A percentile compares a stretch with the other conserved stretches of the same genome.
Conservation (phyloP, 208 protist species). For the Leishmania gerbilli region DNA sequence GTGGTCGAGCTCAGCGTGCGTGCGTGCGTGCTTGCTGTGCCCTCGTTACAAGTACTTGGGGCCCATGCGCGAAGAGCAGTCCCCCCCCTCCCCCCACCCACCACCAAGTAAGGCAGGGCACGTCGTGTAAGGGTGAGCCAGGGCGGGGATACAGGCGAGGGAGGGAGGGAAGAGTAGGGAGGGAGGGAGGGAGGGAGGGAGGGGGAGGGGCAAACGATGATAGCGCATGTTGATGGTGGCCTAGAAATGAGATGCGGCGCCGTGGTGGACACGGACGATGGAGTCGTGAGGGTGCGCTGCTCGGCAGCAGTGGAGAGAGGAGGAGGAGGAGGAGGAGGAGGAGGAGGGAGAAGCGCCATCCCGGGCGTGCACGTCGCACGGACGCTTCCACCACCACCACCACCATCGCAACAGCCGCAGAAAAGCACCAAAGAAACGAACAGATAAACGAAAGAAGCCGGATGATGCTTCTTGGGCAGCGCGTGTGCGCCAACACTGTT, state of each 20-base stretch:
- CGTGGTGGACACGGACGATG: not conserved
- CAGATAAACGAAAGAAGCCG: no score
- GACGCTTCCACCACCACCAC: no score
- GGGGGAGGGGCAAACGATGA: no score
- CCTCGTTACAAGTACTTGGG: not conserved
- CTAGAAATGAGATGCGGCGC: no score
- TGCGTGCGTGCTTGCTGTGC: not conserved
- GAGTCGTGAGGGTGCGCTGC: not conserved
- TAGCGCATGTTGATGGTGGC: no score
- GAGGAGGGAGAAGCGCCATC: not conserved
- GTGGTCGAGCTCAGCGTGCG: not conserved
- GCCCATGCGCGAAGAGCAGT: not conserved
- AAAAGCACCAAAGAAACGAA: no score
- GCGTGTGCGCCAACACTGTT: no score
- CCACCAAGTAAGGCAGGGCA: not conserved
- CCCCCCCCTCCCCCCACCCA: not conserved
- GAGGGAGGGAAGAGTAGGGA: not conserved
- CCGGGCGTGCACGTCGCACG: no score
- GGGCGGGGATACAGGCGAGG: not conserved
- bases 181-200: not conserved
- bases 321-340: not conserved
- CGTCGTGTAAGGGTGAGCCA: not conserved
- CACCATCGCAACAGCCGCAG: no score
- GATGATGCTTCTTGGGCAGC: no score
- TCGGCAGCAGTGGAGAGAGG: not conserved